A percentile compares a stretch with the other conserved stretches of the same genome.
phyloP scores from a whole-genome alignment of 108 stramenopile species.

The Cylindrotheca closterium region DNA sequence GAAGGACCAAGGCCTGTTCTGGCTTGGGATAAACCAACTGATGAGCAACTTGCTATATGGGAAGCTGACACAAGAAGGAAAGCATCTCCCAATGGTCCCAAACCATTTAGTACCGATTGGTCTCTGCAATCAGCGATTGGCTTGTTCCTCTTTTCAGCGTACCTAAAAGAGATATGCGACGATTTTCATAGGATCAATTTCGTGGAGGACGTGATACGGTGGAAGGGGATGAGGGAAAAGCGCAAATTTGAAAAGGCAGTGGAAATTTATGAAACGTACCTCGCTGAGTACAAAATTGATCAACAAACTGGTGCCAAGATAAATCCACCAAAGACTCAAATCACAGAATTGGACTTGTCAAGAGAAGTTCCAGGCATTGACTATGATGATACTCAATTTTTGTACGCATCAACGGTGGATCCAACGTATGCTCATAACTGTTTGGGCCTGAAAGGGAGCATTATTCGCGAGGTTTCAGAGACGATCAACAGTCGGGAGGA shows the following conservation, averaged over 20 bases:
- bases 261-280: constrained; percentile 35
- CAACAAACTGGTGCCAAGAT: constrained; percentile 13
- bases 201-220: constrained; percentile 67
- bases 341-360: constrained; percentile 47
- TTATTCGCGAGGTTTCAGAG: constrained; percentile 7
- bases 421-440: constrained; percentile 15
- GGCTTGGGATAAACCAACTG: constrained; percentile 71
- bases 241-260: constrained; percentile 44
- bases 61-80: constrained; percentile 17
- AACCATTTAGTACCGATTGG: constrained; percentile 64
- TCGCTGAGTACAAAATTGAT: constrained; percentile 14
- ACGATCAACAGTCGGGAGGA: background rate
- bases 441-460: constrained; percentile 41
- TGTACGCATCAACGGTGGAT: constrained; percentile 12
- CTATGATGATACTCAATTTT: constrained; percentile 12
- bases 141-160: constrained; percentile 70
- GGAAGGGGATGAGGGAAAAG: constrained; percentile 42
- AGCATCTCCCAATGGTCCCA: constrained; percentile 16
- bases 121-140: constrained; percentile 50
- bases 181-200: constrained; percentile 80
- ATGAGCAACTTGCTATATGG: constrained; percentile 63
- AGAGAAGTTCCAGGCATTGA: constrained; percentile 13
- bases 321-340: constrained; percentile 46
- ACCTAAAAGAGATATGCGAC: constrained; percentile 54
- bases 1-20: constrained; percentile 79